Evolutionary conservation across 139 green algal species (phyloP).

Genomic region (Chloropicon primus): DNA sequence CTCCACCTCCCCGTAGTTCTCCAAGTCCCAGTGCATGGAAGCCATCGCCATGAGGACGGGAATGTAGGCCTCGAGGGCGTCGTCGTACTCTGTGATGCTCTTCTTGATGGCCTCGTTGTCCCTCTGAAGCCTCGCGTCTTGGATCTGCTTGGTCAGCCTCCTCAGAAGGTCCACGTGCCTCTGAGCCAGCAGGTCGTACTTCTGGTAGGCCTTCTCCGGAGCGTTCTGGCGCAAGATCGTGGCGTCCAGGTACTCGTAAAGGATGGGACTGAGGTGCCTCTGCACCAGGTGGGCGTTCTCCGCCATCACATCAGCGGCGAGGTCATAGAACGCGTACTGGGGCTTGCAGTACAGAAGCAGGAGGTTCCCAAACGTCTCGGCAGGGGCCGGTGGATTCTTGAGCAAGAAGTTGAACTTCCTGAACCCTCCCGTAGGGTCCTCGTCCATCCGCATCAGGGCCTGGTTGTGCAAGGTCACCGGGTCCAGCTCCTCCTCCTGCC

Average conservation of each 20-base stretch:
- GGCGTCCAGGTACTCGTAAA: constrained; percentile 56
- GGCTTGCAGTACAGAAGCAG: constrained; percentile 76
- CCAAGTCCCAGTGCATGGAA: constrained; percentile 65
- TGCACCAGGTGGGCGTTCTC: constrained; percentile 49
- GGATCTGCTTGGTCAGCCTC: constrained; percentile 58
- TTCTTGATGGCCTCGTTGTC: constrained; percentile 58
- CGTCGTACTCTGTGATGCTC: constrained; percentile 66
- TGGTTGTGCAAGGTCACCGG: constrained; percentile 81
- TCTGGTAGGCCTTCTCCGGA: constrained; percentile 37
- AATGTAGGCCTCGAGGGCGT: constrained; percentile 62
- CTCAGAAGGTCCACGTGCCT: constrained; percentile 58
- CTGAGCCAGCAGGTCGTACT: constrained; percentile 20
- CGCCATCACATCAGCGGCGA: constrained; percentile 65
- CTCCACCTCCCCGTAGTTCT: constrained; percentile 55
- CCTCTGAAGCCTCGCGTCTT: constrained; percentile 15
- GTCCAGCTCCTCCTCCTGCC: constrained; percentile 67
- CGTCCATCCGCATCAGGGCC: constrained; percentile 60
- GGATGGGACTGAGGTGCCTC: constrained; percentile 38
- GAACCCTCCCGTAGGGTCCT: constrained; percentile 46
- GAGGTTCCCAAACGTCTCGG: constrained; percentile 70
- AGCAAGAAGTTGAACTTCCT: constrained; percentile 82
- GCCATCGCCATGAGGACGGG: constrained; percentile 69
- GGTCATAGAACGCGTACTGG: constrained; percentile 49
- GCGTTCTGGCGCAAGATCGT: constrained; percentile 37
- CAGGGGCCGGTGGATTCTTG: constrained; percentile 53